Evolutionary conservation across 768 basidiomycete species (phyloP).

Genomic region (Kwoniella pini): DNA sequence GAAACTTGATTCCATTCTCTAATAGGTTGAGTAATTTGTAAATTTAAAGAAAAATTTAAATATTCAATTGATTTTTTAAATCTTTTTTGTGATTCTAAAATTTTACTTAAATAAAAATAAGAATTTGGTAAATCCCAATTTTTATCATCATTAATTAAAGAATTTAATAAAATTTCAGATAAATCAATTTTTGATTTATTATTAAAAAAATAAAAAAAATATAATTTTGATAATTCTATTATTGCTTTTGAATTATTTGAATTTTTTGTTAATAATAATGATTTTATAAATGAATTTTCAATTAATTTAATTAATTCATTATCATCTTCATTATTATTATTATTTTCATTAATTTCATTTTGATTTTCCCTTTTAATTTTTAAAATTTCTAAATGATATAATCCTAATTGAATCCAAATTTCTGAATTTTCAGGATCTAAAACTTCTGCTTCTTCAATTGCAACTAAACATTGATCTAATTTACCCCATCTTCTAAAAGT

Average conservation of each 20-base stretch:
- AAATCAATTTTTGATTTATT: conserved; percentile 67
- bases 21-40: conserved; percentile 55
- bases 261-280: conserved; percentile 81
- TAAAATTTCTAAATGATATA: conserved; percentile 16
- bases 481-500: conserved; percentile 88
- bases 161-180: conserved; percentile 75
- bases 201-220: conserved; percentile 57
- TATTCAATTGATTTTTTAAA: conserved; percentile 71
- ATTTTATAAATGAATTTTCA: conserved; percentile 63
- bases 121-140: conserved; percentile 93
- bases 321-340: background rate
- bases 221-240: conserved; percentile 74
- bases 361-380: background rate
- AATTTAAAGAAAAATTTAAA: conserved; percentile 65
- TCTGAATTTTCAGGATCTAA: conserved; percentile 79
- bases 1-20: conserved; percentile 40
- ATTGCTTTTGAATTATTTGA: conserved; percentile 75
- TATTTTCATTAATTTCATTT: background rate
- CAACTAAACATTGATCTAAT: conserved; percentile 82
- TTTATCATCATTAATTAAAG: conserved; percentile 71
- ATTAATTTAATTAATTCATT: conserved; percentile 59
- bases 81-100: conserved; percentile 71
- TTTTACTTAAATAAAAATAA: conserved; percentile 88
- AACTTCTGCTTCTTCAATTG: conserved; percentile 93
- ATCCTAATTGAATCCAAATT: conserved; percentile 89